phyloP scores from a whole-genome alignment of 495 filamentous ascomycete genomes.

The Penicillium coffeae region DNA sequence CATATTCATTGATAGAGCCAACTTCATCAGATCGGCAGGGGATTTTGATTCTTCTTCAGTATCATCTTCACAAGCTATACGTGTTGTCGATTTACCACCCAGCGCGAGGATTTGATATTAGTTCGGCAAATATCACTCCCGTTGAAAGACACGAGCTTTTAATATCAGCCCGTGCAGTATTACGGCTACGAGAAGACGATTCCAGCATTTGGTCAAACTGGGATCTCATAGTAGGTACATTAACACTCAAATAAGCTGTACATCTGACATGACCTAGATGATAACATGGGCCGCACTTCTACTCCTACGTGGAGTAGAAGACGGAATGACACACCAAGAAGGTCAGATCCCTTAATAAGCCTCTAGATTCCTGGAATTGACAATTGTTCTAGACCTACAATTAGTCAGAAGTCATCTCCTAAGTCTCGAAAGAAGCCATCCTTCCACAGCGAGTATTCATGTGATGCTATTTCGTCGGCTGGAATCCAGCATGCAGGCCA shows the following conservation, averaged over 20 bases:
- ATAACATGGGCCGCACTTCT: constrained; percentile 41
- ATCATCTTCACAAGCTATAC: constrained; percentile 39
- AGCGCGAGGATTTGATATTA: constrained; percentile 41
- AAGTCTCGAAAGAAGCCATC: constrained; percentile 27
- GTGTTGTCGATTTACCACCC: constrained; percentile 44
- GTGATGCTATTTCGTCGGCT: constrained; percentile 28
- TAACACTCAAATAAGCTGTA: background rate
- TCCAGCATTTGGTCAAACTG: constrained; percentile 42
- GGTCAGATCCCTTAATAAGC: constrained; percentile 13
- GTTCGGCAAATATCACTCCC: constrained; percentile 31
- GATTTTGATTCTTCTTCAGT: constrained; percentile 35
- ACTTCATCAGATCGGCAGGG: constrained; percentile 36
- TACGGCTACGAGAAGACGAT: constrained; percentile 35
- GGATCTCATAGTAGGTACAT: constrained; percentile 31
- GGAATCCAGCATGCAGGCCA: constrained; percentile 34
- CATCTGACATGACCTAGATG: constrained; percentile 22
- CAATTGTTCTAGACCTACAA: constrained; percentile 24
- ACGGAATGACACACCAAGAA: constrained; percentile 36
- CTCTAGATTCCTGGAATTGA: background rate
- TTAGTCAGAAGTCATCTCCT: constrained; percentile 34
- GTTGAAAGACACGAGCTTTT: constrained; percentile 35
- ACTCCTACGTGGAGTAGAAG: constrained; percentile 37
- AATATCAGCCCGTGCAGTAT: constrained; percentile 34
- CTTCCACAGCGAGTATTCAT: constrained; percentile 32
- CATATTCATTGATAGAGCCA: no score